Percentiles rank a stretch among this genome's conserved stretches.
Conservation (phyloP, 352 stramenopile species). For the Pythium plurisporium region DNA sequence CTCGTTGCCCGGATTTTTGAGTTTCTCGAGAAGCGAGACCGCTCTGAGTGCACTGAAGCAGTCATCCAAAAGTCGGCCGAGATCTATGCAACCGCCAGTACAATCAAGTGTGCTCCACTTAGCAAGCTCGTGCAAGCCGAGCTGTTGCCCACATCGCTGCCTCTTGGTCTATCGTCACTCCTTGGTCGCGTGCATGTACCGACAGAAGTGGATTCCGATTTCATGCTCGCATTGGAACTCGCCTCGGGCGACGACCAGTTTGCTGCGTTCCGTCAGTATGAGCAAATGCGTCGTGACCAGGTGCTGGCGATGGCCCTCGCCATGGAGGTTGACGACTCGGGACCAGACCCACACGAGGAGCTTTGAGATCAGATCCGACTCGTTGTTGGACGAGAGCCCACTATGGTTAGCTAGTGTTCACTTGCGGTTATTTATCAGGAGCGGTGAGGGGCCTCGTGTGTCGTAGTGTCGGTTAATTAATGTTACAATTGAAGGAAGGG, state of each 20-base stretch:
- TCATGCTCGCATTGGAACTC: conserved; percentile 60
- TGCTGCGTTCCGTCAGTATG: conserved; percentile 56
- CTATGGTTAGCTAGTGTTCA: too few relatives aligned
- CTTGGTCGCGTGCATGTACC: conserved; percentile 31
- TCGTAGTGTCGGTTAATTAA: too few relatives aligned
- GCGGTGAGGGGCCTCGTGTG: too few relatives aligned
- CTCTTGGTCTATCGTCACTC: conserved; percentile 45
- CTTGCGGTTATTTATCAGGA: too few relatives aligned
- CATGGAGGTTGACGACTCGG: conserved; percentile 41
- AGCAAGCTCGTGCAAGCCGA: conserved; percentile 51
- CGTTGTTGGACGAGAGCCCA: too few relatives aligned
- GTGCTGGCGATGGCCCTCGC: conserved; percentile 47
- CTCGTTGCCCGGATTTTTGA: conserved; percentile 75
- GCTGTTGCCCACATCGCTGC: conserved; percentile 44
- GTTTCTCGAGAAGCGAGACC: conserved; percentile 64
- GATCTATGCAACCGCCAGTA: conserved; percentile 37
- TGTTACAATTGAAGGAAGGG: too few relatives aligned
- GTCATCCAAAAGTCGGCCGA: conserved; percentile 46
- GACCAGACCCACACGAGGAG: conserved; percentile 45
- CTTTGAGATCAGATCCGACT: conserved; percentile 23
- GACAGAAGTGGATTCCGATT: conserved; percentile 50
- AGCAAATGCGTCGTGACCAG: conserved; percentile 50
- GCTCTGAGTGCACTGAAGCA: conserved; percentile 34
- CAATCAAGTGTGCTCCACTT: conserved; percentile 45
- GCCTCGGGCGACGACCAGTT: conserved; percentile 62